These are phyloP conservation scores for Colletotrichum melonis DNA, from an alignment of 2,329 filamentous ascomycete genomes.

Conservation along the genomic window DNA sequence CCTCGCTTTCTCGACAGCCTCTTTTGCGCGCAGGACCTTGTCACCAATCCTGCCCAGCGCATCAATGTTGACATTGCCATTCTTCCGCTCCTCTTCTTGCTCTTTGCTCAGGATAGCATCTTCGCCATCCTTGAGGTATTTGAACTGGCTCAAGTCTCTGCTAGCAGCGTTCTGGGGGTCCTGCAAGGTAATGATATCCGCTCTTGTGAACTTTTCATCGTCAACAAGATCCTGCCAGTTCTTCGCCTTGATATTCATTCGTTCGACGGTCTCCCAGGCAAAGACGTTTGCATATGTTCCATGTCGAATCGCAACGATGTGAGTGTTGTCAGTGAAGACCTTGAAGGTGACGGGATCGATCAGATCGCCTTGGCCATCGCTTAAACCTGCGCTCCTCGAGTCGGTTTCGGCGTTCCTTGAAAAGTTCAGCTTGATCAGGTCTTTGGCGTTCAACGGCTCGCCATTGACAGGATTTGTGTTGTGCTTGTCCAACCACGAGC, in stretches of 20 bases:
- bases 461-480: constrained; percentile 92
- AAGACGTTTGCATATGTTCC: constrained; percentile 93
- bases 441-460: constrained; percentile 79
- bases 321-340: constrained; percentile 97
- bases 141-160: constrained; percentile 87
- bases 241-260: constrained; percentile 96
- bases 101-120: constrained; percentile 75
- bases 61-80: constrained; percentile 79
- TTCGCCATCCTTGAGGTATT: constrained; percentile 86
- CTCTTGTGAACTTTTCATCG: constrained; percentile 86
- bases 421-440: constrained; percentile 92
- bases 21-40: constrained; percentile 91
- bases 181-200: constrained; percentile 95
- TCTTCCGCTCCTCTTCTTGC: constrained; percentile 74
- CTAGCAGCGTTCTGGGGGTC: constrained; percentile 91
- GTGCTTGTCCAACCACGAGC: constrained; percentile 94
- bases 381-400: constrained; percentile 56
- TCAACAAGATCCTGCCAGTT: constrained; percentile 93
- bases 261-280: constrained; percentile 93
- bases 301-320: constrained; percentile 88
- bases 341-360: constrained; percentile 98
- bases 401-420: constrained; percentile 84
- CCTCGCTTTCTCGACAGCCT: constrained; percentile 91
- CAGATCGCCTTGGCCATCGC: constrained; percentile 77
- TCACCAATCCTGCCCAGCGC: constrained; percentile 82